A percentile compares a stretch with the other conserved stretches of the same genome.
Conservation (phyloP, 2,329 filamentous ascomycete species). For the Plenodomus biglobosus region DNA sequence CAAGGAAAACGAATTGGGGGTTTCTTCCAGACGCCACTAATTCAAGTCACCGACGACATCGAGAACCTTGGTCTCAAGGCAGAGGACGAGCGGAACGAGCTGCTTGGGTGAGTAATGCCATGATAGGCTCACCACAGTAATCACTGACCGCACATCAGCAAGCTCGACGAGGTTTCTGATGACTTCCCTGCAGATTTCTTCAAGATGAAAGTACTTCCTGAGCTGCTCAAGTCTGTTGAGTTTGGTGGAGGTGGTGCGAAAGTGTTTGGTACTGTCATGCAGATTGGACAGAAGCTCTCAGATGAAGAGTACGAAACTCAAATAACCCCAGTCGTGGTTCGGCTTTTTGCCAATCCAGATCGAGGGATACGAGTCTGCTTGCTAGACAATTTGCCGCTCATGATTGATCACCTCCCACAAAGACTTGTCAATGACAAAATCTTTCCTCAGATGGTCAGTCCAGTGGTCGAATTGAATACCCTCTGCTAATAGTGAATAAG, state of each 20-base stretch:
- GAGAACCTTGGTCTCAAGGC: conserved; percentile 90
- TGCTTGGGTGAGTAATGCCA: conserved; percentile 62
- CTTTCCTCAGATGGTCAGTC: conserved; percentile 80
- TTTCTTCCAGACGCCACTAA: conserved; percentile 91
- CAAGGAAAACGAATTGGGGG: conserved; percentile 79
- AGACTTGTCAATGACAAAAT: conserved; percentile 95
- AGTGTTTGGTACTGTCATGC: conserved; percentile 83
- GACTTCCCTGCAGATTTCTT: conserved; percentile 98
- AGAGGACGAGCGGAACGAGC: conserved; percentile 78
- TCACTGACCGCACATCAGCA: conserved; percentile 46
- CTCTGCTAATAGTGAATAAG: conserved; percentile 49
- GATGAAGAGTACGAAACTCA: conserved; percentile 86
- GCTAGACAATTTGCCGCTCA: conserved; percentile 81
- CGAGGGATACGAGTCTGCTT: conserved; percentile 88
- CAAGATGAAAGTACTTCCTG: conserved; percentile 93
- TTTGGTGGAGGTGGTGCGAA: conserved; percentile 95
- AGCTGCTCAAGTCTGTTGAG: conserved; percentile 97
- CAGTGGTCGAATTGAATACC: background rate
- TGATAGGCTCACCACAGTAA: background rate
- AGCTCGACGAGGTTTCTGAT: conserved; percentile 82
- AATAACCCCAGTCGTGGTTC: conserved; percentile 81
- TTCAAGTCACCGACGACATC: conserved; percentile 88
- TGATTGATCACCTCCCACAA: conserved; percentile 87
- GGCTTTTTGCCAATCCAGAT: conserved; percentile 88
- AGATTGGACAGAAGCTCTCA: conserved; percentile 83